Base-by-base conservation (phyloP, 1,284 basidiomycete genomes). In the Ustilago vetiveriae region DNA sequence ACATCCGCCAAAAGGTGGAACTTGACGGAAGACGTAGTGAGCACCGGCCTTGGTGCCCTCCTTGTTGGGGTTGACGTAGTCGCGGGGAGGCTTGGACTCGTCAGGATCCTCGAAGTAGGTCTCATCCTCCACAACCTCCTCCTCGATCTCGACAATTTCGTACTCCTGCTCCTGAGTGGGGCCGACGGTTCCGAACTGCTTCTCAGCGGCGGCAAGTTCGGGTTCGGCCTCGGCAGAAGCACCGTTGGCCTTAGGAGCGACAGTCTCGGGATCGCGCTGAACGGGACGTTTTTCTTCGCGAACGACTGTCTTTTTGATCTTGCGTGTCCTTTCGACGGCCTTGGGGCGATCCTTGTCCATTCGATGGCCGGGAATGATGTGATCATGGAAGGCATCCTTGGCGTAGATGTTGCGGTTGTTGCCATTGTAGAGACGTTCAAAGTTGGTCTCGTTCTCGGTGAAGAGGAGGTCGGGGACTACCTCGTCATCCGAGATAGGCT, bases 361-460 rank as follows among this genome's bases (percentile, higher is more conserved):
- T 27, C 76, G 89, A 83, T 97, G 94, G 14, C 85, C 85, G 4
- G 89, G 89, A 67, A 98, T 89, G 82, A 98, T 91, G 81, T 98
- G 91, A 82, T 98, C 94, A 80, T 98, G 94, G 86, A 98, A 98
- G n/a, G 90, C 94, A 79, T 98, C 95, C 84, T 98, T 98, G 77
- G 92, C 91, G 81, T 90, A 94, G 2, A 88, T 87, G 84, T 98
- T 97, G 74, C 88, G 84, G 22, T 78, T 78, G 46, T 70, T 48
- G 22, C 92, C 94, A 30, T 89, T 89, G 82, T 97, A 98, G 29
- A 98, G 86, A 57, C 95, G 88, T 50, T 88, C 87, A 82, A 90
- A 95, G 85, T 98, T 98, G 67, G 94, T 97, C 82, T 98, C 92
- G 84, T 98, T 98, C 81, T 98, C 71, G 51, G 75, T 78, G 84